These are phyloP conservation scores for Kwoniella heveanensis DNA, from an alignment of 768 basidiomycete genomes.

Conservation along the genomic window DNA sequence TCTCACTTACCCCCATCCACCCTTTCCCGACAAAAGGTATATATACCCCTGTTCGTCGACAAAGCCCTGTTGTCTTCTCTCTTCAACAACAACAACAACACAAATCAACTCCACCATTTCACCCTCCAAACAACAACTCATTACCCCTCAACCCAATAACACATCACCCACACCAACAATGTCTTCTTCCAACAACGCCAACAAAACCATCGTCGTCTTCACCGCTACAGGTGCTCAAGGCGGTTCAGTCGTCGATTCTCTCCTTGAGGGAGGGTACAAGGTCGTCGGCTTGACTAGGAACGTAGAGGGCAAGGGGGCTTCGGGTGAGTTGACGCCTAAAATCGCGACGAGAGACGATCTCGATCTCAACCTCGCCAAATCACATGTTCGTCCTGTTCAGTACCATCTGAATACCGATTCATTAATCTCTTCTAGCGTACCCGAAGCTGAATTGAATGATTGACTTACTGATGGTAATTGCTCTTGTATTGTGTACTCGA, in stretches of 20 bases:
- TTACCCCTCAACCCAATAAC: too few species aligned
- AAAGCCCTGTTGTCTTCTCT: too few species aligned
- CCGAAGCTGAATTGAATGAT: too few species aligned
- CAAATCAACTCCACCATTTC: background rate
- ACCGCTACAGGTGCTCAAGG: conserved; percentile 17
- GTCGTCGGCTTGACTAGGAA: conserved; percentile 14
- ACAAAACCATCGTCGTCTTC: conserved; percentile 14
- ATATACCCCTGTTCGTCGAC: background rate
- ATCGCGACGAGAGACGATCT: too few species aligned
- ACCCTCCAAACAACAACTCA: too few species aligned
- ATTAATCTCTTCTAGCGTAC: too few species aligned
- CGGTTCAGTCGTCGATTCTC: conserved; percentile 3
- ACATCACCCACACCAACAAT: background rate
- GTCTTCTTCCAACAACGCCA: background rate
- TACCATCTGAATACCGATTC: too few species aligned
- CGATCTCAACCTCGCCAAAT: too few species aligned
- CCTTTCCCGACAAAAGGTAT: background rate
- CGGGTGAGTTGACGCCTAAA: conserved; percentile 3
- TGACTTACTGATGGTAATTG: too few species aligned
- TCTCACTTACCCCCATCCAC: background rate
- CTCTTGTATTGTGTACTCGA: too few species aligned
- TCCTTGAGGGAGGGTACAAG: conserved; percentile 8
- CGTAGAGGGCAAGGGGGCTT: background rate
- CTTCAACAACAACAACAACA: background rate
- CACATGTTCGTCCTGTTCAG: too few species aligned